Conservation (phyloP, 108 stramenopile species). For the Pseudonitzschia pungens region DNA sequence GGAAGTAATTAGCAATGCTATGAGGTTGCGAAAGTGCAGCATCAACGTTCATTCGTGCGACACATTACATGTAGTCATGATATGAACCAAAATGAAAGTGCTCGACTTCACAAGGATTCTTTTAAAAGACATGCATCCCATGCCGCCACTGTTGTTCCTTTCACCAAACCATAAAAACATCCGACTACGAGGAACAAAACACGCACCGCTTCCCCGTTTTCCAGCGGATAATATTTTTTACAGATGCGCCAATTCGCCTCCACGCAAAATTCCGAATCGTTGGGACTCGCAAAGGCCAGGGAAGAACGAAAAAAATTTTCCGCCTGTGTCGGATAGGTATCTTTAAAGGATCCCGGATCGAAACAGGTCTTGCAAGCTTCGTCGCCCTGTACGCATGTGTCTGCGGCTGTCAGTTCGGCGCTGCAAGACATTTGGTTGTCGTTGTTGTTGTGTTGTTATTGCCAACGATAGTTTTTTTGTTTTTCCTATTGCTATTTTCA, state of each 20-base stretch:
- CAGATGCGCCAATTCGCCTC: conserved; percentile 12
- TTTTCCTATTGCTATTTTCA: no score
- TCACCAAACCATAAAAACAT: no score
- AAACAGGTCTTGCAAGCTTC: neutral
- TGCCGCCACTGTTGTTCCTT: no score
- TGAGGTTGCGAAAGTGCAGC: no score
- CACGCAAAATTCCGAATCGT: neutral
- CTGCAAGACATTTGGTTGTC: neutral
- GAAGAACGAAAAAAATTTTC: conserved; percentile 2
- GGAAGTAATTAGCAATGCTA: no score
- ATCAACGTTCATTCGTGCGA: no score
- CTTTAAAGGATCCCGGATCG: neutral
- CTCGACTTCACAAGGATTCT: no score
- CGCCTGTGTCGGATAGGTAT: neutral
- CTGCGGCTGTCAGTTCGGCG: neutral
- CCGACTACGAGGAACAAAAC: no score
- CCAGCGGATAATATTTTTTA: neutral
- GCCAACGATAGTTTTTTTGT: neutral
- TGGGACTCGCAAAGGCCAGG: neutral
- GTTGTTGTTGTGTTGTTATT: neutral
- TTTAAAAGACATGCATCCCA: no score
- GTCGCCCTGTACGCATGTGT: neutral
- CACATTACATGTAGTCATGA: no score
- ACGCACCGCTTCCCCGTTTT: conserved; percentile 5
- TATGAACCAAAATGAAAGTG: neutral